Evolutionary conservation across 495 filamentous ascomycete genomes (phyloP), one percentile per base, ranked within the genome.

Genomic region (Penicillium lagena): DNA sequence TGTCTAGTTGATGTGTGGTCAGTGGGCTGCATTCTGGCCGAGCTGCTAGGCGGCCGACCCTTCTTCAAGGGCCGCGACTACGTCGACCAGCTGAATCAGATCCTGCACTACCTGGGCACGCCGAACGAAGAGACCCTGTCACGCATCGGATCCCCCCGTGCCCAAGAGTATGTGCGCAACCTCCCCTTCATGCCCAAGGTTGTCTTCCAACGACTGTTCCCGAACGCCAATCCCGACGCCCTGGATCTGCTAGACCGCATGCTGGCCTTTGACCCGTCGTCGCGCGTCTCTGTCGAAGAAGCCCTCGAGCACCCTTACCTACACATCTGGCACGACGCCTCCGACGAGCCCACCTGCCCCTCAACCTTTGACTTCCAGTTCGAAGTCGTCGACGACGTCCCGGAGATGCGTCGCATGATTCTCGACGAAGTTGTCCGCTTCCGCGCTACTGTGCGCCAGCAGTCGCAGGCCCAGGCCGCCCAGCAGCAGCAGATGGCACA

Each of bases 61-160:
- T 97, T 98, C 76, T 98, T 98, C 77, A 98, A 98, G 72, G 93
- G 93, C 37, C 86, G 94, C 43, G 93, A 98, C 71, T 97, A 98
- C 55, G 93, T 98, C 57, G 93, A 98, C 68, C 93, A 98, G 68
- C 82, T 98, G 54, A 97, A 97, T 76, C 94, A 97, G 68, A 98
- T 98, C 60, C 79, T 98, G 37, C 91, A 97, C 73, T 96, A 94
- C 68, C 82, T 98, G 30, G 93, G 93, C 37, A 98, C 93, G 0
- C 93, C 93, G 9, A 93, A 89, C 58, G 93, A 97, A 63, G 88
- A 95, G 59, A 98, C 93, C 0, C 78, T 98, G 17, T 85, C 80
- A 28, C 89, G 93, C 42, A 97, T 98, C 55, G 94, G 93, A 29
- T 96, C 90, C 2, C 90, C 93, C 2, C 82, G 94, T 46, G 93